Evolutionary conservation across 768 basidiomycete genomes (phyloP).

Genomic region (Mycena epipterygia): DNA sequence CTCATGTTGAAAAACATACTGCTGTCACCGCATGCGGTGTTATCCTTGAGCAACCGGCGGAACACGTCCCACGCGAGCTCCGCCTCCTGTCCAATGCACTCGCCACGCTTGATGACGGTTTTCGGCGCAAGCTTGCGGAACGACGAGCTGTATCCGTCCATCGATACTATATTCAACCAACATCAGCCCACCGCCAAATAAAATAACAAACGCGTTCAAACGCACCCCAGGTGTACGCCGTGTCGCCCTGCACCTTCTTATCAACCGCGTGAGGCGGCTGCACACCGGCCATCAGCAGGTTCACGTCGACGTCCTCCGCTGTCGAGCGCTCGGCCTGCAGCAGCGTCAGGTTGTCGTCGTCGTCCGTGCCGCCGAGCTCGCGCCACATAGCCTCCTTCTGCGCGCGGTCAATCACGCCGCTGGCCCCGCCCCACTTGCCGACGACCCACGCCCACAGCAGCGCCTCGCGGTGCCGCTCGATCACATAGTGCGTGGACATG

Average conservation of each 20-base stretch:
- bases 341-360: conserved; percentile 6
- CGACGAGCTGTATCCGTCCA: conserved; percentile 24
- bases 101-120: background rate
- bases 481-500: conserved; percentile 46
- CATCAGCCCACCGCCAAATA: background rate
- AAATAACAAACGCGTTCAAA: background rate
- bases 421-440: conserved; percentile 40
- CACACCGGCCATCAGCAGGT: conserved; percentile 28
- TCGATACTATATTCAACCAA: conserved; percentile 4
- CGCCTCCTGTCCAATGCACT: conserved; percentile 8
- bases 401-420: background rate
- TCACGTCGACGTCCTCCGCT: conserved; percentile 30
- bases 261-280: conserved; percentile 16
- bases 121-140: background rate
- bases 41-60: conserved; percentile 10
- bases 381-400: conserved; percentile 46
- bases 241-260: conserved; percentile 5
- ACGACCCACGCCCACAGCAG: conserved; percentile 55
- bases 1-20: background rate
- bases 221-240: conserved; percentile 22
- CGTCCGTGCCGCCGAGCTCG: conserved; percentile 44
- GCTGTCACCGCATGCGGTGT: conserved; percentile 20
- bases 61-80: conserved; percentile 30
- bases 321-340: conserved; percentile 11
- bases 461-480: conserved; percentile 53